These are phyloP conservation scores for Rauvolfia tetraphylla DNA, from an alignment of 257 asterid genomes.

Conservation along the genomic window DNA sequence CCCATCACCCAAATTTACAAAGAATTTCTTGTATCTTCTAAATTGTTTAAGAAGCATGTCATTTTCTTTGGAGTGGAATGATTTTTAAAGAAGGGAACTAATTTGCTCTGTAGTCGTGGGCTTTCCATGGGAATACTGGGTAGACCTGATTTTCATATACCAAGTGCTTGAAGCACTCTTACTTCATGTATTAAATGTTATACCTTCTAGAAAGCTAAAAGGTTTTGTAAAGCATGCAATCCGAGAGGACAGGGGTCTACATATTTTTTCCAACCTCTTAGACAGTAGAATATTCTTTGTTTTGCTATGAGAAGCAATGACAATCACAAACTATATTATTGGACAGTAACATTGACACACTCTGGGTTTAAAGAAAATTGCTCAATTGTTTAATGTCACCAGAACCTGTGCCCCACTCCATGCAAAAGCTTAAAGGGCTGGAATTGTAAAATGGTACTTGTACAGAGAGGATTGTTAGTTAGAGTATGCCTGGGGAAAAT, in stretches of 20 bases:
- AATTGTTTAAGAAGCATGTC: background rate
- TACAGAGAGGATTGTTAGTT: background rate
- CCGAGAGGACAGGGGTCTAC: no score
- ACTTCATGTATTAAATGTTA: no score
- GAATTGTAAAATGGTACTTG: background rate
- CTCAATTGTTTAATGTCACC: background rate
- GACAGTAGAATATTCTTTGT: background rate
- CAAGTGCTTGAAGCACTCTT: no score
- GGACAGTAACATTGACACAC: background rate
- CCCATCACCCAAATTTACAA: no score
- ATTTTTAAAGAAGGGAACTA: background rate
- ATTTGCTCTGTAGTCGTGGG: background rate
- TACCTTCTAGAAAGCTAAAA: no score
- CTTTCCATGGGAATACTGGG: no score
- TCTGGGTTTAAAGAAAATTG: background rate
- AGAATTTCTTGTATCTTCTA: background rate
- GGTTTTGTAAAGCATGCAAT: no score
- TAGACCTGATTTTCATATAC: no score
- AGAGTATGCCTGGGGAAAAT: background rate
- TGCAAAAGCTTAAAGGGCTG: background rate
- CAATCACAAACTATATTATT: background rate
- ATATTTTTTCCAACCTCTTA: no score
- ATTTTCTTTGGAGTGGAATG: background rate
- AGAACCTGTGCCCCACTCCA: background rate
- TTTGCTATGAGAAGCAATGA: background rate